A percentile compares a stretch with the other conserved stretches of the same genome.
Conservation (phyloP, 2,329 filamentous ascomycete species). For the Bipolaris cookei region DNA sequence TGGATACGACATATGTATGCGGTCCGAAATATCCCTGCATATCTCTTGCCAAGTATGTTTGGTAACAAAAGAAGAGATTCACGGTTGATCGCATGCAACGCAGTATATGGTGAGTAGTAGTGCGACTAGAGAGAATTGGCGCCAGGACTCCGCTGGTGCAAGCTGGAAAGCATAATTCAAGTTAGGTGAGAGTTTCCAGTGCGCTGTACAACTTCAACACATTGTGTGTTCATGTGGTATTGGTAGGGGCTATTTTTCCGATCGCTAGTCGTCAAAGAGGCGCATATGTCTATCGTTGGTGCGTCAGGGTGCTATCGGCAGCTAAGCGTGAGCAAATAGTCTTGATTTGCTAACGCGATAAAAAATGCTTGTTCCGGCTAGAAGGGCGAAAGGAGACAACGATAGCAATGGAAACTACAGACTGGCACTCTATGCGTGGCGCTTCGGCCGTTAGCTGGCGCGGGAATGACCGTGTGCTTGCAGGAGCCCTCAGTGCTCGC, state of each 20-base stretch:
- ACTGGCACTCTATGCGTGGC: conserved; percentile 3
- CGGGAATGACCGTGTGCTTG: neutral
- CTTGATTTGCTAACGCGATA: conserved; percentile 33
- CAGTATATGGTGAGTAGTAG: conserved; percentile 6
- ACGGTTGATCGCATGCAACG: conserved; percentile 3
- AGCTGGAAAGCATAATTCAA: neutral
- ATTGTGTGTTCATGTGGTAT: conserved; percentile 16
- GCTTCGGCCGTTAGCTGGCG: conserved; percentile 9
- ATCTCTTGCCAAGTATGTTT: conserved; percentile 14
- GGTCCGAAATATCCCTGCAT: conserved; percentile 3
- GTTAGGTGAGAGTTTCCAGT: neutral
- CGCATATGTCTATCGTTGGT: conserved; percentile 23
- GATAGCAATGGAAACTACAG: conserved; percentile 23
- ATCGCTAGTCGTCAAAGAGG: conserved; percentile 11
- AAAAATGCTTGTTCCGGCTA: conserved; percentile 27
- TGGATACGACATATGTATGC: conserved; percentile 6
- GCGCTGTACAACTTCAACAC: neutral
- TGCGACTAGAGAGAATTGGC: neutral
- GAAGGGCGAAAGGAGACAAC: conserved; percentile 23
- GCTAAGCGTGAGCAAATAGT: conserved; percentile 27
- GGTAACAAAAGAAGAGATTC: conserved; percentile 6
- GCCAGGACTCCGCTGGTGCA: conserved; percentile 2
- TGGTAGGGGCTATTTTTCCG: neutral
- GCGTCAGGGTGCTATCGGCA: conserved; percentile 29
- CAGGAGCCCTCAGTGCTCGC: conserved; percentile 4